phyloP scores from a whole-genome alignment of 139 green algal species.

The Tetratostichococcus sp. region DNA sequence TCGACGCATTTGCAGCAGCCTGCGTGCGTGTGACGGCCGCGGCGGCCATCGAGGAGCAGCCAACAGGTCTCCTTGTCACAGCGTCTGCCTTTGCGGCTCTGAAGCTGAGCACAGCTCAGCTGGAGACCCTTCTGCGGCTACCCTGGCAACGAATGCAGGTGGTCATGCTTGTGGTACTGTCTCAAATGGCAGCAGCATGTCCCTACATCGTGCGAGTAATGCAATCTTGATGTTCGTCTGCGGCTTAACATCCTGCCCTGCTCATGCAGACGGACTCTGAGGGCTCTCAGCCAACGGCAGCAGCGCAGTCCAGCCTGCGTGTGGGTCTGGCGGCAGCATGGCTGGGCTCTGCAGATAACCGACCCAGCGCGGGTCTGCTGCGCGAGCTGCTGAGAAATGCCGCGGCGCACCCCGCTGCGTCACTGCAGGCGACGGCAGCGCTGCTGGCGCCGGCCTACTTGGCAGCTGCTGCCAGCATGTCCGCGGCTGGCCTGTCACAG shows the following conservation, averaged over 20 bases:
- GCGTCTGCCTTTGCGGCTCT: not conserved
- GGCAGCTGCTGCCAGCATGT: not conserved
- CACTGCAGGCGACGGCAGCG: slow-evolving; percentile 3
- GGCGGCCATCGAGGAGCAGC: too few species aligned
- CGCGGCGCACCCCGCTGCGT: not conserved
- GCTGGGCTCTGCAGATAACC: not conserved
- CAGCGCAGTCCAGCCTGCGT: not conserved
- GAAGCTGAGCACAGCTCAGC: slow-evolving; percentile 1
- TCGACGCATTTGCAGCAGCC: not conserved
- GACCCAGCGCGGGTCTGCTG: not conserved
- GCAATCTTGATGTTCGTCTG: not conserved
- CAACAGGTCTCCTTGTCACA: not conserved
- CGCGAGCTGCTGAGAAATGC: not conserved
- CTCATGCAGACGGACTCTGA: not conserved
- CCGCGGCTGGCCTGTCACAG: not conserved
- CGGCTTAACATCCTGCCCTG: not conserved
- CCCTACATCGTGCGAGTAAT: too few species aligned
- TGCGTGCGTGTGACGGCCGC: not conserved
- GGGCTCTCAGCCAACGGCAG: not conserved
- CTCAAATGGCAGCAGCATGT: not conserved
- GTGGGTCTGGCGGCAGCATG: not conserved
- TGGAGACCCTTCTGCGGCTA: slow-evolving; percentile 17
- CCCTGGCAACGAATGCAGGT: slow-evolving; percentile 10
- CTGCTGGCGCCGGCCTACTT: not conserved
- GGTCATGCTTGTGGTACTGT: not conserved